Base-by-base conservation (phyloP, 345 rosid genomes). In the Erodium maritimum region DNA sequence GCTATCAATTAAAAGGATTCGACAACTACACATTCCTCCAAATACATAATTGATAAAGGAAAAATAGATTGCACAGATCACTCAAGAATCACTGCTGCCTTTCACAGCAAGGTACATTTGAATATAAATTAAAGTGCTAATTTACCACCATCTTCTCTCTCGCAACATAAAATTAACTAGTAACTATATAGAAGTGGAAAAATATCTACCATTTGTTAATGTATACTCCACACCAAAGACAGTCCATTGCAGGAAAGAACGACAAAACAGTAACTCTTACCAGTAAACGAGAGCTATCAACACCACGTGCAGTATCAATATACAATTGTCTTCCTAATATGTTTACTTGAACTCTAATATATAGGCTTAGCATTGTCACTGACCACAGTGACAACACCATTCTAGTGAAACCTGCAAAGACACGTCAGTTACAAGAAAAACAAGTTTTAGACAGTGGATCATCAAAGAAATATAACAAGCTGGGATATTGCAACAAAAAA, bases 341-440 rank as follows among this genome's bases (percentile, higher is more conserved):
- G 77, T 93, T 93, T 75, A 90, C 96, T 79, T 87, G 99, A 70
- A 88, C 90, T 70, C 88, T 85, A 69, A 85, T 78, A 75, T 90
- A 93, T 71, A 93, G 80, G 75, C 80, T 82, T 56, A 93, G 86
- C 74, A 87, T 67, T 20, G 90, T 85, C 71, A 85, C 82, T 6
- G 96, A 77, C 97, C 97, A 93, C 24, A 93, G 67, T 7, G 96
- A 85, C 63, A 78, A 80, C 67, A 68, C 74, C 91, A 90, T 66
- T 75, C 80, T 87, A 3, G 99, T 85, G 67, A 93, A 93, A 81
- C 99, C 99, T 93, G 84, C 13, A 75, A 55, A 61, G 59, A 17
- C 62, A 61, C 19, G 19, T 45, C 23, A 65, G 4, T 58, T 46
- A 29, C 5, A 2, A 54, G 65, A 73, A 57, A 61, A 29, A 25